A percentile compares a stretch with the other conserved stretches of the same genome.
Conservation (phyloP, 192 early-diverging fungal genomes). For the Allomyces macrogynus region DNA sequence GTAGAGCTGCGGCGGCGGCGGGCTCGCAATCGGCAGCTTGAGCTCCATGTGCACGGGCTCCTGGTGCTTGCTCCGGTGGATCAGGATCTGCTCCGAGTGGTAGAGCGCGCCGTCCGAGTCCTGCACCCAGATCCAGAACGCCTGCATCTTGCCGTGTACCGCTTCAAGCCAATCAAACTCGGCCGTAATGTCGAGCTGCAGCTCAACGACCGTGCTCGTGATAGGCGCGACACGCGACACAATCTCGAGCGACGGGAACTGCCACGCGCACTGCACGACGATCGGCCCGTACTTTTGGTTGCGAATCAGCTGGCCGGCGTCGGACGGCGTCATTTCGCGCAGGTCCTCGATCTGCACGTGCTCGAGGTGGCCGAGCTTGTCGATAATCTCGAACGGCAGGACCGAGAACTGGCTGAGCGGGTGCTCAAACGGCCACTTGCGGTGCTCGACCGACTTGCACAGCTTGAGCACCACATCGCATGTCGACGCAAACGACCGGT, state of each 20-base stretch:
- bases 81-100: slow-evolving; percentile 76
- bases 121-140: slow-evolving; percentile 94
- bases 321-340: slow-evolving; percentile 62
- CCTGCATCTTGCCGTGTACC: slow-evolving; percentile 74
- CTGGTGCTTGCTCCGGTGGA: slow-evolving; percentile 43
- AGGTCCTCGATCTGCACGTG: slow-evolving; percentile 36
- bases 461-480: slow-evolving; percentile 58
- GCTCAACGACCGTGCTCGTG: slow-evolving; percentile 70
- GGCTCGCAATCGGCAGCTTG: slow-evolving; percentile 80
- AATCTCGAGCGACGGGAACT: slow-evolving; percentile 68
- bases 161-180: slow-evolving; percentile 89
- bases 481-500: slow-evolving; percentile 72
- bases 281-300: slow-evolving; percentile 58
- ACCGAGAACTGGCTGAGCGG: slow-evolving; percentile 61
- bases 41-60: slow-evolving; percentile 55
- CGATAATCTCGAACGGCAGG: slow-evolving; percentile 46
- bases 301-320: slow-evolving; percentile 71
- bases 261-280: slow-evolving; percentile 49
- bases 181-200: slow-evolving; percentile 56
- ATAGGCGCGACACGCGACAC: slow-evolving; percentile 73
- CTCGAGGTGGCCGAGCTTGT: slow-evolving; percentile 44
- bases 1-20: slow-evolving; percentile 74
- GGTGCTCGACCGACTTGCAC: slow-evolving; percentile 65
- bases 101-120: slow-evolving; percentile 72
- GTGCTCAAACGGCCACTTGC: slow-evolving; percentile 84